phyloP scores from a whole-genome alignment of 768 basidiomycete species.

The Trametes meyenii region DNA sequence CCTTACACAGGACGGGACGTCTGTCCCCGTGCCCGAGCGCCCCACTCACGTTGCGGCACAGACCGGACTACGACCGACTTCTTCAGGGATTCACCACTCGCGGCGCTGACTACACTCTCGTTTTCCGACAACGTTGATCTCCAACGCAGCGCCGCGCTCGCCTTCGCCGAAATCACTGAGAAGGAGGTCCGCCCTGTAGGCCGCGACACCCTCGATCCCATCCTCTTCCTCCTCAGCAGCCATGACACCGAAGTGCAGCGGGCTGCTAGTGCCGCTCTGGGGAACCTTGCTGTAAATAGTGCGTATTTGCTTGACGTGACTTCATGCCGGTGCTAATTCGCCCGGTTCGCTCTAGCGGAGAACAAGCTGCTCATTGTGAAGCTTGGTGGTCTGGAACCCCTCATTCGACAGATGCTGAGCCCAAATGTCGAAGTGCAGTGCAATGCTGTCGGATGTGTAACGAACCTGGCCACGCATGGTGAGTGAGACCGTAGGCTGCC shows the following conservation, averaged over 20 bases:
- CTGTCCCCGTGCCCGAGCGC: not conserved
- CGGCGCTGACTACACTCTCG: constrained; percentile 93
- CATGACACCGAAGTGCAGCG: constrained; percentile 99
- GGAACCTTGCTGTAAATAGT: constrained; percentile 98
- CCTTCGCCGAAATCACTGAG: constrained; percentile 99
- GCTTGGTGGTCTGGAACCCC: constrained; percentile 94
- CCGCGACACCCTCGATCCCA: constrained; percentile 96
- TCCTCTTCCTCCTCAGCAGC: constrained; percentile 93
- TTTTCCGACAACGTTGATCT: constrained; percentile 99
- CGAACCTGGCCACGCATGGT: constrained; percentile 98
- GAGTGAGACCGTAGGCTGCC: constrained; percentile 28
- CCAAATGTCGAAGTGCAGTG: constrained; percentile 99
- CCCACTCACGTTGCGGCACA: constrained; percentile 34
- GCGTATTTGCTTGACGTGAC: constrained; percentile 40
- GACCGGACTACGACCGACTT: constrained; percentile 99
- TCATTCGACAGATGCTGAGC: constrained; percentile 98
- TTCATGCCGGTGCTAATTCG: constrained; percentile 21
- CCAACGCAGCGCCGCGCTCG: constrained; percentile 95
- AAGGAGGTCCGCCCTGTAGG: constrained; percentile 98
- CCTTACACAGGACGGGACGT: not conserved
- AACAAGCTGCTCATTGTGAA: constrained; percentile 99
- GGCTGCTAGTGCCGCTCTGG: constrained; percentile 95
- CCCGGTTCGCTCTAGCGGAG: constrained; percentile 62
- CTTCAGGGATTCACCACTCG: constrained; percentile 90
- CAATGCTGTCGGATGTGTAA: constrained; percentile 99